phyloP scores from a whole-genome alignment of 2,329 filamentous ascomycete genomes.

The Verticillium klebahnii region DNA sequence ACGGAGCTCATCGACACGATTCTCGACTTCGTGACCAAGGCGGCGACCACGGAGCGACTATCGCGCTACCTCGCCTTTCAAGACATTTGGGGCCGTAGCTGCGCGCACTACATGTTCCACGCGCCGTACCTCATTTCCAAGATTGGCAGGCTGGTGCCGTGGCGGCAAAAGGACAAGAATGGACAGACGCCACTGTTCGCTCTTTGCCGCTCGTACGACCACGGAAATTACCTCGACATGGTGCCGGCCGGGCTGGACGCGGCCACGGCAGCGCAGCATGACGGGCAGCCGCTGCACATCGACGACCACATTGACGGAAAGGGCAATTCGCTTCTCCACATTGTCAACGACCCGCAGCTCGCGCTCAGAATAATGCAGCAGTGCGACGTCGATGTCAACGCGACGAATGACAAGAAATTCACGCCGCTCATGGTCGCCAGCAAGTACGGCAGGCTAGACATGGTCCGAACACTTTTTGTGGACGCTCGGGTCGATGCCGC shows the following conservation, averaged over 20 bases:
- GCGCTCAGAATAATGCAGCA: constrained; percentile 70
- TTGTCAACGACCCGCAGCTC: constrained; percentile 80
- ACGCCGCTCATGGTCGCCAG: constrained; percentile 97
- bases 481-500: constrained; percentile 84
- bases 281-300: constrained; percentile 76
- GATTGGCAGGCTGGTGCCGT: constrained; percentile 76
- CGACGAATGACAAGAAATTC: constrained; percentile 89
- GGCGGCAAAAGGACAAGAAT: constrained; percentile 90
- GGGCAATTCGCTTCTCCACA: constrained; percentile 92
- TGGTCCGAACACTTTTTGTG: constrained; percentile 82
- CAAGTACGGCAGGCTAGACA: constrained; percentile 93
- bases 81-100: constrained; percentile 81
- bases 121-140: constrained; percentile 73
- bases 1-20: constrained; percentile 69
- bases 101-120: constrained; percentile 95
- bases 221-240: constrained; percentile 82
- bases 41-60: constrained; percentile 51
- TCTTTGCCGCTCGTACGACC: constrained; percentile 91
- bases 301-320: constrained; percentile 91
- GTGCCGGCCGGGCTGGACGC: constrained; percentile 74
- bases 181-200: constrained; percentile 98
- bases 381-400: constrained; percentile 95
- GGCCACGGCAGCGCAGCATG: constrained; percentile 69
- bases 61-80: constrained; percentile 67
- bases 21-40: constrained; percentile 63